Evolutionary conservation across 177 flowering plant genomes (phyloP).

Genomic region (Vitis hybrid): DNA sequence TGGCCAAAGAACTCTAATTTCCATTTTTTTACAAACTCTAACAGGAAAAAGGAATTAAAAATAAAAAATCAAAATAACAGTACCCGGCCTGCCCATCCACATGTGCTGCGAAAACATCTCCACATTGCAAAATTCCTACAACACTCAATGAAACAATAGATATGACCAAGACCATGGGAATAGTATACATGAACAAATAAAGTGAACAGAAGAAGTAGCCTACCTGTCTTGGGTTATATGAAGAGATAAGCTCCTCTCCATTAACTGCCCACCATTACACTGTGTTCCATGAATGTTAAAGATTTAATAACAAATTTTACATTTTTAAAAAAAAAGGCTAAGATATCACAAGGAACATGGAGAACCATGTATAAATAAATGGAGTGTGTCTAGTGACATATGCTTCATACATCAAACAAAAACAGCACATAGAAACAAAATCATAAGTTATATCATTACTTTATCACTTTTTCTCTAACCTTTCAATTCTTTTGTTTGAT

Average conservation of each 20-base stretch:
- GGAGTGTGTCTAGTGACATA: no score
- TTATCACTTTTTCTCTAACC: no score
- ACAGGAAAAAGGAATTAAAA: neutral
- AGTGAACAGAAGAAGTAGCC: neutral
- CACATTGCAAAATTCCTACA: conserved; percentile 24
- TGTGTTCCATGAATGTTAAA: neutral
- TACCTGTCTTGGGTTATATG: conserved; percentile 4
- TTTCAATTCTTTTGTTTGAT: no score
- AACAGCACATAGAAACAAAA: no score
- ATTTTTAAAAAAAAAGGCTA: neutral
- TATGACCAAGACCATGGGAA: neutral
- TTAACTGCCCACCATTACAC: conserved; percentile 15
- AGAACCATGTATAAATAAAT: no score
- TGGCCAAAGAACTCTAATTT: neutral
- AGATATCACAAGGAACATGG: neutral
- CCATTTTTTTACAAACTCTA: neutral
- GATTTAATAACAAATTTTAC: neutral
- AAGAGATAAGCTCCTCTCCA: conserved; percentile 15
- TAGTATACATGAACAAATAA: neutral
- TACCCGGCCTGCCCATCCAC: conserved; percentile 34
- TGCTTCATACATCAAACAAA: no score
- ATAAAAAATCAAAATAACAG: conserved; percentile 1
- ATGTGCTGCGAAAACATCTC: conserved; percentile 25
- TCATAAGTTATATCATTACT: no score
- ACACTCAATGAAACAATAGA: neutral